Base-by-base conservation (phyloP, 495 filamentous ascomycete species). In the Tuber microsphaerosporum region DNA sequence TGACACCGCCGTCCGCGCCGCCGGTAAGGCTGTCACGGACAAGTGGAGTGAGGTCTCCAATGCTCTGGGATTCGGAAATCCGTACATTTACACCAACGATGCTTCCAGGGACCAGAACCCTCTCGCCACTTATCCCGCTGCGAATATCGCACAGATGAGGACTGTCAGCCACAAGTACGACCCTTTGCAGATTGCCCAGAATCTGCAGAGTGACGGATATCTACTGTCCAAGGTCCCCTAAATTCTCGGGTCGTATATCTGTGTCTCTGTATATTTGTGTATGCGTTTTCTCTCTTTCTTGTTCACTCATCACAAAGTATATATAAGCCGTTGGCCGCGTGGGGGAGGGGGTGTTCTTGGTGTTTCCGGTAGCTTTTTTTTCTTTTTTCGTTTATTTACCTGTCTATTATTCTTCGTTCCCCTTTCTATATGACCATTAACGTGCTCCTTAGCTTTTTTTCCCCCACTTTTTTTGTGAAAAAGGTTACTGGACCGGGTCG, bases 101-200 rank as follows among this genome's bases (percentile, higher is more conserved):
- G 86, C 86, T 2, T 81, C 80, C 16, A 77, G 81, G 48, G 75
- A 74, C 7, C 85, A 88, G 77, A 75, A 85, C 45, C 85, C 86
- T 37, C 81, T 86, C 37, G 73, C 72, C 4, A 78, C 84, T 26
- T 87, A 87, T 77, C 86, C 86, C 2, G 22, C 71, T 39, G 78
- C 71, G 16, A 87, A 85, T 61, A 48, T 79, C 45, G 78, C 75
- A 12, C 79, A 75, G 46, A 77, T 88, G 26, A 83, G 79, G 77
- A 56, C 46, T 42, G 80, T 83, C 14, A 84, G 84, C n/a, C 76
- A 79, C 44, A 85, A 84, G 77, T 87, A 84, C 48, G 86, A 88
- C 79, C 84, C 85, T 0, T 26, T 45, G 34, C 79, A 81, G 10
- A 76, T 85, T 45, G 84, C 85, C 51, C 83, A 85, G 73, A 84